phyloP scores from a whole-genome alignment of 371 early-diverging fungal species.

The Nematocida sp. region DNA sequence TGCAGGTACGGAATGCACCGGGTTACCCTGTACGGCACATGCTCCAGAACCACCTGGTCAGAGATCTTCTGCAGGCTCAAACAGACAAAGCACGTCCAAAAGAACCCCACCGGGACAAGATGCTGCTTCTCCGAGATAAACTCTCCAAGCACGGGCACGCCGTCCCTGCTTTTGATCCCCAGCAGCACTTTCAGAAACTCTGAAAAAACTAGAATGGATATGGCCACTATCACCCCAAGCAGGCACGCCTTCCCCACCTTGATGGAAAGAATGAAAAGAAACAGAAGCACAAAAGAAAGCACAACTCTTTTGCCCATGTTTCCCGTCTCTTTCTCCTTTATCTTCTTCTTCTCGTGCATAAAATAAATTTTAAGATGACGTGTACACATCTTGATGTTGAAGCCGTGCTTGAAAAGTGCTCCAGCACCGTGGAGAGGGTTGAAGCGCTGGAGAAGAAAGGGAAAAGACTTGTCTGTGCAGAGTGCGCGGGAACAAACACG shows the following conservation, averaged over 20 bases:
- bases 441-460: background rate
- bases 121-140: background rate
- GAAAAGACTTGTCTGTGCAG: background rate
- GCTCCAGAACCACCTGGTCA: background rate
- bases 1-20: slow-evolving; percentile 23
- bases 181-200: slow-evolving; percentile 43
- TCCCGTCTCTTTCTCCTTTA: background rate
- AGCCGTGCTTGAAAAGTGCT: slow-evolving; percentile 12
- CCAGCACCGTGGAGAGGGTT: slow-evolving; percentile 1
- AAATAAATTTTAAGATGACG: slow-evolving; percentile 7
- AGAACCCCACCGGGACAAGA: slow-evolving; percentile 6
- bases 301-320: slow-evolving; percentile 29
- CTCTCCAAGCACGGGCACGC: background rate
- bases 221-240: slow-evolving; percentile 15
- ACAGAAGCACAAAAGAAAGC: slow-evolving; percentile 24
- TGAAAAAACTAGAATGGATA: slow-evolving; percentile 35
- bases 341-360: background rate
- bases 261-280: slow-evolving; percentile 11
- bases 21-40: background rate
- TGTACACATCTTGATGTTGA: slow-evolving; percentile 41
- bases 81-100: slow-evolving; percentile 31
- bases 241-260: slow-evolving; percentile 6
- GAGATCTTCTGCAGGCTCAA: background rate
- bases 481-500: background rate
- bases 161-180: background rate